phyloP scores from a whole-genome alignment of 768 basidiomycete species.

The Krasilnikovozyma curviuscula region DNA sequence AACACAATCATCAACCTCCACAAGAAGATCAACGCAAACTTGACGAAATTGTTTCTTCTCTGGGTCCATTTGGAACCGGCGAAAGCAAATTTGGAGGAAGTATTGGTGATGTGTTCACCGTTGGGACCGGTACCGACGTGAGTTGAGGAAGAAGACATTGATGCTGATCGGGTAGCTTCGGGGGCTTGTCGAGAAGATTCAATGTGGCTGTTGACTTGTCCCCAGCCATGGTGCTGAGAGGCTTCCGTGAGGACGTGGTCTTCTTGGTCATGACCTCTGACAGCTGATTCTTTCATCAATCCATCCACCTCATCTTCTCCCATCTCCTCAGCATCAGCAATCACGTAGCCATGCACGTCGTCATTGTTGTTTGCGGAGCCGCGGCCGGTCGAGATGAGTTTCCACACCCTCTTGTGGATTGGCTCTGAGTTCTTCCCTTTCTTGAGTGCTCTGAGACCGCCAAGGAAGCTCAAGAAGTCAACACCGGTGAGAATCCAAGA shows the following conservation, averaged over 20 bases:
- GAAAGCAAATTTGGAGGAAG: neutral
- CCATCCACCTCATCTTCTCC: neutral
- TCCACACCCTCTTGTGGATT: neutral
- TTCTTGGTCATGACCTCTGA: too few species aligned
- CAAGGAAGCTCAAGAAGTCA: constrained; percentile 33
- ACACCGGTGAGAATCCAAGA: constrained; percentile 33
- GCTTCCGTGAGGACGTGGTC: too few species aligned
- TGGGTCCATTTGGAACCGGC: neutral
- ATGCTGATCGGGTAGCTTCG: neutral
- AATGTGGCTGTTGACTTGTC: too few species aligned
- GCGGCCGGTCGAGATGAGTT: neutral
- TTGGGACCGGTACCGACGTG: neutral
- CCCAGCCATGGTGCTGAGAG: too few species aligned
- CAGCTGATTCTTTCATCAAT: too few species aligned
- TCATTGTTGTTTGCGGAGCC: neutral
- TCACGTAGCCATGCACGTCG: neutral
- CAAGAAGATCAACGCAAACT: neutral
- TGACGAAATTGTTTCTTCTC: neutral
- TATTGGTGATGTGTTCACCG: neutral
- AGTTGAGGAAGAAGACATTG: neutral
- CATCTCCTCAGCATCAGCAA: neutral
- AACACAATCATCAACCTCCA: constrained; percentile 48
- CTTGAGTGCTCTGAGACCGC: neutral
- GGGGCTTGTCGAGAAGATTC: too few species aligned
- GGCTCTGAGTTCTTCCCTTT: neutral